phyloP scores from a whole-genome alignment of 805 yeast genomes.

The Ogataea trehalophila region DNA sequence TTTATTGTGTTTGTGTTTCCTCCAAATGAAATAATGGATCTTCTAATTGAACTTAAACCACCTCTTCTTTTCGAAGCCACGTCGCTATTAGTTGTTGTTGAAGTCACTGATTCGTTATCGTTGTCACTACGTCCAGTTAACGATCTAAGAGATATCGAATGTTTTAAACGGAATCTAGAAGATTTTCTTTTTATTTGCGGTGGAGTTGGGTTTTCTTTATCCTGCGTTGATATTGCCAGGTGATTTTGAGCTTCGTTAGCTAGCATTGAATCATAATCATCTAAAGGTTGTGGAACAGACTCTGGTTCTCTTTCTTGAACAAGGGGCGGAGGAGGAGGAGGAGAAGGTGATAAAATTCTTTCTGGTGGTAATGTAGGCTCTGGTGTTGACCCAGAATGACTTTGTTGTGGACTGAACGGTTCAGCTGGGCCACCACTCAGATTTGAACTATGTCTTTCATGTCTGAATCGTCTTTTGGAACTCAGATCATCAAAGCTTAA shows the following conservation, averaged over 20 bases:
- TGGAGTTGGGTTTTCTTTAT: constrained; percentile 1
- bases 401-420: neutral
- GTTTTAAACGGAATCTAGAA: constrained; percentile 23
- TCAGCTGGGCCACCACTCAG: neutral
- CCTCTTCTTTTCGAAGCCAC: constrained; percentile 5
- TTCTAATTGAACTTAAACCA: constrained; percentile 12
- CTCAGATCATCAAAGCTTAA: neutral
- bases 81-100: constrained; percentile 3
- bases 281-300: neutral
- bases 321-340: neutral
- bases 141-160: constrained; percentile 29
- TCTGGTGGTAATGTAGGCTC: no score
- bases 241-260: neutral
- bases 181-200: constrained; percentile 16
- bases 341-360: no score
- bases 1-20: neutral
- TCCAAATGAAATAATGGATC: constrained; percentile 9
- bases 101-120: constrained; percentile 12
- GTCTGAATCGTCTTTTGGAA: neutral
- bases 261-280: neutral
- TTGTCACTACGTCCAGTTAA: constrained; percentile 13
- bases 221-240: neutral
- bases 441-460: constrained; percentile 3
- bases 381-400: no score
- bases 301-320: neutral